Percentiles rank a stretch among this genome's conserved stretches.
phyloP scores from a whole-genome alignment of 2,329 filamentous ascomycete genomes.

The Hypoxylon sp. region DNA sequence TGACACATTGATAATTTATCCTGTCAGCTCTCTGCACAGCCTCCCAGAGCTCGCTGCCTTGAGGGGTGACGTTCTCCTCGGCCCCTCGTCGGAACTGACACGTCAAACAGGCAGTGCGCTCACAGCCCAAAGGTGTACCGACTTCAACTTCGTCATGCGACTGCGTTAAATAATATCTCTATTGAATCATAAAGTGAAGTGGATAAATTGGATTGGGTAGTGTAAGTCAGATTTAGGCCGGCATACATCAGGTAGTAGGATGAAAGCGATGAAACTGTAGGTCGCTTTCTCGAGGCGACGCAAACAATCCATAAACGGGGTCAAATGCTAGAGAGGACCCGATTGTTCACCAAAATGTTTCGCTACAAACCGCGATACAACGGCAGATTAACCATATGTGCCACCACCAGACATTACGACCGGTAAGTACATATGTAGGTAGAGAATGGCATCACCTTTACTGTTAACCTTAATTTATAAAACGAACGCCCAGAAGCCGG shows the following conservation, averaged over 20 bases:
- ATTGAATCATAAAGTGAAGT: not conserved
- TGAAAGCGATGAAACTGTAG: not conserved
- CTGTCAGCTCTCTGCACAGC: slow-evolving; percentile 9
- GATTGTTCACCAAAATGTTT: too few relatives aligned
- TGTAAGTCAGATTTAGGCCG: not conserved
- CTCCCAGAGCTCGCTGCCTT: not conserved
- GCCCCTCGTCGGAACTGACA: slow-evolving; percentile 9
- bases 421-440: too few relatives aligned
- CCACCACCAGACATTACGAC: too few relatives aligned
- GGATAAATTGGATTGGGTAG: not conserved
- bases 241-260: too few relatives aligned
- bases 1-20: not conserved
- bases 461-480: too few relatives aligned
- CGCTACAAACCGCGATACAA: not conserved
- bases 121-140: slow-evolving; percentile 2
- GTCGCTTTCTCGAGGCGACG: not conserved
- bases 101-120: slow-evolving; percentile 9
- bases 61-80: slow-evolving; percentile 6
- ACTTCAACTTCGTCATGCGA: not conserved
- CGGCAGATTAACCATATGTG: not conserved
- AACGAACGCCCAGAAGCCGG: not conserved
- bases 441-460: too few relatives aligned
- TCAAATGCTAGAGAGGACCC: too few relatives aligned
- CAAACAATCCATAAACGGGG: not conserved
- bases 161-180: not conserved